Evolutionary conservation across 2,329 filamentous ascomycete genomes (phyloP).

Genomic region (Coniochaeta hoffmannii): DNA sequence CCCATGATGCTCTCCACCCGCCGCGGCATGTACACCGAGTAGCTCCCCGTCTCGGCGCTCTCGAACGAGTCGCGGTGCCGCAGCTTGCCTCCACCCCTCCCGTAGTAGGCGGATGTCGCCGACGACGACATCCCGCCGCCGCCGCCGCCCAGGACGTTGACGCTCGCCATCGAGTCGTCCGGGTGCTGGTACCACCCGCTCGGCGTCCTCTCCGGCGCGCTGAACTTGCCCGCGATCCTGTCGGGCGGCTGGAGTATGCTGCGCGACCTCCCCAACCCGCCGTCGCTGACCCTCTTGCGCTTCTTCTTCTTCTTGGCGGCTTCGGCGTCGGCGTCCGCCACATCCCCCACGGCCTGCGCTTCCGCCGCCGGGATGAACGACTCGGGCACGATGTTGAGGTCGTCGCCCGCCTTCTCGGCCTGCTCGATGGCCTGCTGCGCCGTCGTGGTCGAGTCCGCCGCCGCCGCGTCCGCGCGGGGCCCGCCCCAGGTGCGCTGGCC

Average conservation of each 20-base stretch:
- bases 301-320: slow-evolving; percentile 14
- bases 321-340: slow-evolving; percentile 18
- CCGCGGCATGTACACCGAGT: slow-evolving; percentile 59
- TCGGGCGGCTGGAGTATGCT: slow-evolving; percentile 65
- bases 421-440: slow-evolving; percentile 78
- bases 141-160: slow-evolving; percentile 25
- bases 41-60: slow-evolving; percentile 50
- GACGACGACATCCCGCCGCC: too few relatives aligned
- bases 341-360: slow-evolving; percentile 22
- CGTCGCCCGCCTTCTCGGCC: slow-evolving; percentile 72
- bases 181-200: slow-evolving; percentile 63
- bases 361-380: slow-evolving; percentile 62
- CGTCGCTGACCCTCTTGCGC: slow-evolving; percentile 7
- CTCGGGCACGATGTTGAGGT: slow-evolving; percentile 82
- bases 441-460: slow-evolving; percentile 68
- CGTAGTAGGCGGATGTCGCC: slow-evolving; percentile 5
- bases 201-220: slow-evolving; percentile 58
- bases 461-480: slow-evolving; percentile 79
- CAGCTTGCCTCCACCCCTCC: slow-evolving; percentile 35
- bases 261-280: slow-evolving; percentile 34
- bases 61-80: slow-evolving; percentile 59
- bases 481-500: slow-evolving; percentile 95
- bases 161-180: slow-evolving; percentile 57
- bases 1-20: slow-evolving; percentile 71
- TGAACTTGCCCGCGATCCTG: slow-evolving; percentile 71